Evolutionary conservation across 2,329 filamentous ascomycete species (phyloP).

Genomic region (Lasiodiplodia citricola): DNA sequence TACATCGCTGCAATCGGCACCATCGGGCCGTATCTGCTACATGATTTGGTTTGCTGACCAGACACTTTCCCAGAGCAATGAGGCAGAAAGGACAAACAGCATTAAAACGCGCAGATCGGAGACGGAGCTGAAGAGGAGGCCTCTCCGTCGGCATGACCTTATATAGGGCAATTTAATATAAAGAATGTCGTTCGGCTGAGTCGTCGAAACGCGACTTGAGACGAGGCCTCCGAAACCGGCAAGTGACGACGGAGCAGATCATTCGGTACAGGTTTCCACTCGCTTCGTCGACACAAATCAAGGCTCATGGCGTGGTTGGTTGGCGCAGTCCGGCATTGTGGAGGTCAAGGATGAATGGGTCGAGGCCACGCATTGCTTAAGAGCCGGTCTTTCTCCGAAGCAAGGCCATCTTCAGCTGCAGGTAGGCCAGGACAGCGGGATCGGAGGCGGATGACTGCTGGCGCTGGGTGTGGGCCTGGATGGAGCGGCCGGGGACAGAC

Average conservation of each 20-base stretch:
- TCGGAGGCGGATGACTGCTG: constrained; percentile 14
- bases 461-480: constrained; percentile 20
- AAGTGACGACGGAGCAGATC: not conserved
- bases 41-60: no score
- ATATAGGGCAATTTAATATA: not conserved
- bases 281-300: not conserved
- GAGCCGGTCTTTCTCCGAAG: constrained; percentile 19
- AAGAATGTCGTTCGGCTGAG: not conserved
- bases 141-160: not conserved
- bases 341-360: not conserved
- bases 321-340: not conserved
- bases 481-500: constrained; percentile 28
- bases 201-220: not conserved
- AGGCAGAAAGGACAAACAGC: not conserved
- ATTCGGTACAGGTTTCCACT: not conserved
- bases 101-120: not conserved
- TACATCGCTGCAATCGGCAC: not conserved
- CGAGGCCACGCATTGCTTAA: not conserved
- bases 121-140: not conserved
- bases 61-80: not conserved
- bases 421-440: constrained; percentile 26
- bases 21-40: not conserved
- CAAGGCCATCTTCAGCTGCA: constrained; percentile 27
- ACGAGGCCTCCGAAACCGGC: not conserved
- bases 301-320: not conserved